Percentiles rank a stretch among this genome's conserved stretches.
Conservation (phyloP, 2,329 filamentous ascomycete species). For the Trichophyton verrucosum region DNA sequence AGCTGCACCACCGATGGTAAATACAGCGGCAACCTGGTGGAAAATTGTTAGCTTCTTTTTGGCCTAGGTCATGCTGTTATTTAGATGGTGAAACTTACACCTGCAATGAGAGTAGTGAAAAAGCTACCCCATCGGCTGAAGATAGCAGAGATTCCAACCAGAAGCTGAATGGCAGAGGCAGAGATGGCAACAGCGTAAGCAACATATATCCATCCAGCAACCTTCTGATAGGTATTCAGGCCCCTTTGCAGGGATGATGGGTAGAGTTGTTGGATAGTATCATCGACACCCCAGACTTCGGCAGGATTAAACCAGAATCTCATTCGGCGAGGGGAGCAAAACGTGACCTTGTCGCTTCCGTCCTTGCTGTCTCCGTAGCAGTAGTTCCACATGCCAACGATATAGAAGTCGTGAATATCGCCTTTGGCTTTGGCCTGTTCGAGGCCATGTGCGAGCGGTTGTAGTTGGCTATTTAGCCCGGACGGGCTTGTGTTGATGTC, state of each 20-base stretch:
- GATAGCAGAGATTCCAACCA: slow-evolving; percentile 69
- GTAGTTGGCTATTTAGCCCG: slow-evolving; percentile 28
- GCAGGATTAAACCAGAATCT: slow-evolving; percentile 67
- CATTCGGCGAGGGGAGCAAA: slow-evolving; percentile 59
- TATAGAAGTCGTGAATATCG: slow-evolving; percentile 65
- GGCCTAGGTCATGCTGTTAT: not conserved
- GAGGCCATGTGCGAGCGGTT: slow-evolving; percentile 22
- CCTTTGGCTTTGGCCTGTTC: slow-evolving; percentile 24
- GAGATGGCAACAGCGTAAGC: slow-evolving; percentile 64
- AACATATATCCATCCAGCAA: slow-evolving; percentile 72
- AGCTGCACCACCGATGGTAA: slow-evolving; percentile 53
- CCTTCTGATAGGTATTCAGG: slow-evolving; percentile 59
- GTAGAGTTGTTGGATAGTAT: slow-evolving; percentile 48
- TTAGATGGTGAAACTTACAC: slow-evolving; percentile 43
- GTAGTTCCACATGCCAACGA: slow-evolving; percentile 76
- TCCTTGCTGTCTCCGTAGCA: slow-evolving; percentile 52
- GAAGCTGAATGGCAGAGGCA: slow-evolving; percentile 56
- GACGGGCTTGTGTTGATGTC: slow-evolving; percentile 44
- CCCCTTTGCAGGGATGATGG: slow-evolving; percentile 55
- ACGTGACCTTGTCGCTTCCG: slow-evolving; percentile 38
- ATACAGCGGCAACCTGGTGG: slow-evolving; percentile 38
- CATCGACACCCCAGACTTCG: slow-evolving; percentile 51
- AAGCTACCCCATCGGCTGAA: slow-evolving; percentile 74
- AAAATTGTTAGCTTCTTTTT: slow-evolving; percentile 10
- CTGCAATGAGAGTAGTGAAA: slow-evolving; percentile 63